Conservation (phyloP, 2,329 filamentous ascomycete genomes). For the Microdochium nivale region DNA sequence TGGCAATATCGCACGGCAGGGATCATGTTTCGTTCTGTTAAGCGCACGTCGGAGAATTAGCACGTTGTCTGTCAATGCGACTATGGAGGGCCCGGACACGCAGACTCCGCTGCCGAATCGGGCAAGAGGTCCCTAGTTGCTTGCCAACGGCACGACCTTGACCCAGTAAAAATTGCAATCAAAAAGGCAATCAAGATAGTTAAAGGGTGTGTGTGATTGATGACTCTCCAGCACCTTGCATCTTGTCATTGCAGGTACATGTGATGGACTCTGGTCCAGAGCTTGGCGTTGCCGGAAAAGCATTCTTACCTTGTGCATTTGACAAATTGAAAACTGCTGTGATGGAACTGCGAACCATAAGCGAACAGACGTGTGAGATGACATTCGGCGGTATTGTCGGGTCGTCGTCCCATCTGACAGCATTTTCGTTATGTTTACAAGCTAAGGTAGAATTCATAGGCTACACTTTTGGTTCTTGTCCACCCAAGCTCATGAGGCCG, state of each 20-base stretch:
- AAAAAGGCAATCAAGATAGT: background rate
- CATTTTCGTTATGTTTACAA: background rate
- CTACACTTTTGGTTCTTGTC: background rate
- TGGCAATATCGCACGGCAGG: background rate
- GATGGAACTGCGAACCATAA: no score
- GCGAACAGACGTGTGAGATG: no score
- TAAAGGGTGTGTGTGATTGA: background rate
- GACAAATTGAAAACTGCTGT: no score
- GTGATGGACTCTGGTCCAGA: background rate
- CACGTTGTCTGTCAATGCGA: background rate
- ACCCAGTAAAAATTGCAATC: background rate
- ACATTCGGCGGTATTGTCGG: no score
- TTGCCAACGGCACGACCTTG: no score
- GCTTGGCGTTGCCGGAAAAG: background rate
- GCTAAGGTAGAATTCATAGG: background rate
- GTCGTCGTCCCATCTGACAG: background rate
- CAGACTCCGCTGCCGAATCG: background rate
- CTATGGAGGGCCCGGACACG: background rate
- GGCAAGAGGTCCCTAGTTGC: constrained; percentile 10
- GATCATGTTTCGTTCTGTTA: background rate
- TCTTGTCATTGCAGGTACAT: background rate
- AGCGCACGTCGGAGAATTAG: background rate
- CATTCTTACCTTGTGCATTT: background rate
- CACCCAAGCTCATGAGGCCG: background rate
- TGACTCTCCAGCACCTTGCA: background rate